These are phyloP conservation scores for Casuarina glauca DNA, from an alignment of 306 rosid species.

Conservation along the genomic window DNA sequence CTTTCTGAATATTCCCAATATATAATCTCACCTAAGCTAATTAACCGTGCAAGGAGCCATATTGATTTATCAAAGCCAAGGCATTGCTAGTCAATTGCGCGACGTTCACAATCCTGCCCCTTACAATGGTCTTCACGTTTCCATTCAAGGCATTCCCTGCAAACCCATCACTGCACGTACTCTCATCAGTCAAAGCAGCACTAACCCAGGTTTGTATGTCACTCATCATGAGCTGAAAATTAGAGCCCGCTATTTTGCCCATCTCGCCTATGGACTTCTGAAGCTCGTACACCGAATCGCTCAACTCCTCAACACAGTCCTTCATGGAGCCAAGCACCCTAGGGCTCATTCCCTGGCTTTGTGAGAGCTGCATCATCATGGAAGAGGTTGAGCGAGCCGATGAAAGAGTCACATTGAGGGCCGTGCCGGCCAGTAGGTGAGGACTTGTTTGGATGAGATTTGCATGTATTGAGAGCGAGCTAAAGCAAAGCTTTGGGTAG, in stretches of 20 bases:
- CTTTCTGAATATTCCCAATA: background rate
- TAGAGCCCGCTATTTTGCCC: constrained; percentile 24
- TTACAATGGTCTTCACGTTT: constrained; percentile 39
- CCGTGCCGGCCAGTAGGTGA: constrained; percentile 44
- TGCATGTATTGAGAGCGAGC: constrained; percentile 62
- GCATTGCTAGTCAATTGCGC: constrained; percentile 74
- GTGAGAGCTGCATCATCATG: constrained; percentile 35
- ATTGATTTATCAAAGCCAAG: constrained; percentile 70
- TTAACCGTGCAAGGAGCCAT: constrained; percentile 34
- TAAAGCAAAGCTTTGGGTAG: constrained; percentile 64
- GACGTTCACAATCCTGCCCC: constrained; percentile 34
- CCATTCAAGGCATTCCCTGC: constrained; percentile 28
- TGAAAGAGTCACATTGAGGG: constrained; percentile 60
- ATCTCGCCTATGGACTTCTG: constrained; percentile 52
- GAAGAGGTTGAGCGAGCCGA: constrained; percentile 45
- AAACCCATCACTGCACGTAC: constrained; percentile 69
- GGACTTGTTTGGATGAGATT: constrained; percentile 51
- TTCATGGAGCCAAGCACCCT: constrained; percentile 55
- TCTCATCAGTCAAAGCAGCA: constrained; percentile 72
- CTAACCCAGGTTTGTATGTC: constrained; percentile 82
- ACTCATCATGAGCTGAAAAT: constrained; percentile 40
- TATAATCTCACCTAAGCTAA: background rate
- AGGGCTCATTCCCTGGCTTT: constrained; percentile 35
- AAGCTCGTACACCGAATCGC: constrained; percentile 57
- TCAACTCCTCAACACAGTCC: constrained; percentile 69